phyloP scores from a whole-genome alignment of 345 rosid species.

The Brassica cretica region DNA sequence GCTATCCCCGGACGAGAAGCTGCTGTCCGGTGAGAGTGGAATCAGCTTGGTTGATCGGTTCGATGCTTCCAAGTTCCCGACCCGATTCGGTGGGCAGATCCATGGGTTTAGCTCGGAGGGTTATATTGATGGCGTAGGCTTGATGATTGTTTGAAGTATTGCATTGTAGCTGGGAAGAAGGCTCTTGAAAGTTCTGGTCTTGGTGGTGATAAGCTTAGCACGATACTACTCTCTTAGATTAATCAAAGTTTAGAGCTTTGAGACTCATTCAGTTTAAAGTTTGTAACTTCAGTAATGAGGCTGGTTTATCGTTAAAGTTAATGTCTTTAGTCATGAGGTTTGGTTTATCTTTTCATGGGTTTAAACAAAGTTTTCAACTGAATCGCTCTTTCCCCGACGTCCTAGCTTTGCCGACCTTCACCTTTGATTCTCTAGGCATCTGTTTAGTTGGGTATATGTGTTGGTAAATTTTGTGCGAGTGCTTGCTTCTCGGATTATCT shows the following conservation, averaged over 20 bases:
- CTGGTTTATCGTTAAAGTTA: background rate
- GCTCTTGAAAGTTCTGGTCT: slow-evolving; percentile 90
- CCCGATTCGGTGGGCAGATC: slow-evolving; percentile 98
- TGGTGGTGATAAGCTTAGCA: slow-evolving; percentile 67
- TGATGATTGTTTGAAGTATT: slow-evolving; percentile 94
- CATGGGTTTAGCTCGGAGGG: slow-evolving; percentile 81
- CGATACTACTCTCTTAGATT: slow-evolving; percentile 45
- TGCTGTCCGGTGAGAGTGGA: slow-evolving; percentile 93
- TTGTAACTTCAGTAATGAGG: too few species aligned
- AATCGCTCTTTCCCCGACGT: too few species aligned
- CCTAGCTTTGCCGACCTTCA: too few species aligned
- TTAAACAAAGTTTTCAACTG: background rate
- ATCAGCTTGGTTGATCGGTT: slow-evolving; percentile 85
- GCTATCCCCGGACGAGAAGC: slow-evolving; percentile 54
- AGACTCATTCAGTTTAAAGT: background rate
- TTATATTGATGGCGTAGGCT: slow-evolving; percentile 90
- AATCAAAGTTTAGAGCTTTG: background rate
- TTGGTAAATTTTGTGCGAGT: too few species aligned
- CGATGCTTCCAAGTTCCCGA: slow-evolving; percentile 94
- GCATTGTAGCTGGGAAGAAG: slow-evolving; percentile 97
- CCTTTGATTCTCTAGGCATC: too few species aligned
- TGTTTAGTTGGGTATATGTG: too few species aligned
- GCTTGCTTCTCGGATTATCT: too few species aligned
- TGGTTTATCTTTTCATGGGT: background rate
- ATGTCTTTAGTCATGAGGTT: background rate